phyloP scores from a whole-genome alignment of 148 eudicot genomes.

The Rheum nobile region DNA sequence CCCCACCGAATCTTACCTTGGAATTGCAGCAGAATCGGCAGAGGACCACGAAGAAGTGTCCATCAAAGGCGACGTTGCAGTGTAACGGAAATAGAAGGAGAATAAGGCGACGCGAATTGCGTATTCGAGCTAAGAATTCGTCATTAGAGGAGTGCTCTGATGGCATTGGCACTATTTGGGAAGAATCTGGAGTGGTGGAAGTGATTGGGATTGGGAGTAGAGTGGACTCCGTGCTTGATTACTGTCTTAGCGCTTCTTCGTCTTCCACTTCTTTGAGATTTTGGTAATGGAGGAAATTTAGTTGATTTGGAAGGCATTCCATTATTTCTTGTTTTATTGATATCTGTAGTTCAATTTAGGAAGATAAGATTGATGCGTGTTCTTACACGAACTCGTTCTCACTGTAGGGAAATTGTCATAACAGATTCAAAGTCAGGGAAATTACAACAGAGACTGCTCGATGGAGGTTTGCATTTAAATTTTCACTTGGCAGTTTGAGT shows the following conservation, averaged over 20 bases:
- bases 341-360: neutral
- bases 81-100: neutral
- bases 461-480: conserved; percentile 17
- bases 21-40: neutral
- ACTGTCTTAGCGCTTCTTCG: conserved; percentile 22
- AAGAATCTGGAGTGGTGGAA: conserved; percentile 26
- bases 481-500: neutral
- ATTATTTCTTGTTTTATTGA: neutral
- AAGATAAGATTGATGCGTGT: neutral
- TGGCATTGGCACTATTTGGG: conserved; percentile 13
- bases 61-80: neutral
- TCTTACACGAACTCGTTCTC: neutral
- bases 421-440: conserved; percentile 19
- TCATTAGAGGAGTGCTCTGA: conserved; percentile 7
- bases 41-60: neutral
- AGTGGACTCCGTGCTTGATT: conserved; percentile 31
- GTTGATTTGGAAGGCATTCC: neutral
- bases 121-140: conserved; percentile 10
- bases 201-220: conserved; percentile 45
- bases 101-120: neutral
- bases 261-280: conserved; percentile 19
- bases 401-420: conserved; percentile 22
- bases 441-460: conserved; percentile 21
- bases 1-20: neutral
- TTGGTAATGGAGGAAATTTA: conserved; percentile 21